phyloP scores from a whole-genome alignment of 768 basidiomycete species.

The Chalciporus pseudorubinellus region DNA sequence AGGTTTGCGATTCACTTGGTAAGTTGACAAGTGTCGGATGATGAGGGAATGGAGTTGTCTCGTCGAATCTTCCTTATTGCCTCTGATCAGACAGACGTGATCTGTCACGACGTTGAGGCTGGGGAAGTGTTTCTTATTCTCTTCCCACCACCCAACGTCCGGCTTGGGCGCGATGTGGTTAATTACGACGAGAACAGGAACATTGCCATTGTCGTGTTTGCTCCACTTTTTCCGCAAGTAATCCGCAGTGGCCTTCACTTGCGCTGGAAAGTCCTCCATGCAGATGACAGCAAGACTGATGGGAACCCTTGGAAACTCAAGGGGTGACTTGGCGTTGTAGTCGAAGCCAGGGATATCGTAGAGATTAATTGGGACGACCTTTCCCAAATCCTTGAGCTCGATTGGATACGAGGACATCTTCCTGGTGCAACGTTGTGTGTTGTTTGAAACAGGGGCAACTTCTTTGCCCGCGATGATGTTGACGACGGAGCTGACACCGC shows the following conservation, averaged over 20 bases:
- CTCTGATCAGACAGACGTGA: conserved; percentile 20
- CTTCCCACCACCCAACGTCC: conserved; percentile 21
- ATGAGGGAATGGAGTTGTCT: conserved; percentile 16
- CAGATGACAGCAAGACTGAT: conserved; percentile 24
- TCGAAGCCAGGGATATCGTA: conserved; percentile 26
- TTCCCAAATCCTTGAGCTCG: conserved; percentile 10
- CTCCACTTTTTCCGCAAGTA: conserved; percentile 18
- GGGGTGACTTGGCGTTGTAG: conserved; percentile 17
- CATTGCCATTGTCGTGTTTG: conserved; percentile 13
- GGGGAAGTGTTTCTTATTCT: conserved; percentile 20
- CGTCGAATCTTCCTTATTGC: conserved; percentile 18
- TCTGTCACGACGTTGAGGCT: conserved; percentile 11
- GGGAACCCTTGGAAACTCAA: conserved; percentile 18
- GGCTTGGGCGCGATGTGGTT: conserved; percentile 21
- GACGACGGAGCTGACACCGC: conserved; percentile 30
- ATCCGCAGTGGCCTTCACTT: conserved; percentile 20
- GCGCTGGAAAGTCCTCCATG: conserved; percentile 18
- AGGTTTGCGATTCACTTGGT: neutral
- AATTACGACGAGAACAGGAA: conserved; percentile 21
- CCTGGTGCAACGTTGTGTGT: conserved; percentile 17
- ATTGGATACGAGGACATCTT: conserved; percentile 14
- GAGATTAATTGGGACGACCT: conserved; percentile 14
- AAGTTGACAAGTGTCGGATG: conserved; percentile 13
- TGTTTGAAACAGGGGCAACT: conserved; percentile 20
- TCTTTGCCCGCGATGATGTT: conserved; percentile 27